These are phyloP conservation scores for Daldinia sp. DNA, from an alignment of 2,329 filamentous ascomycete genomes.

Conservation along the genomic window DNA sequence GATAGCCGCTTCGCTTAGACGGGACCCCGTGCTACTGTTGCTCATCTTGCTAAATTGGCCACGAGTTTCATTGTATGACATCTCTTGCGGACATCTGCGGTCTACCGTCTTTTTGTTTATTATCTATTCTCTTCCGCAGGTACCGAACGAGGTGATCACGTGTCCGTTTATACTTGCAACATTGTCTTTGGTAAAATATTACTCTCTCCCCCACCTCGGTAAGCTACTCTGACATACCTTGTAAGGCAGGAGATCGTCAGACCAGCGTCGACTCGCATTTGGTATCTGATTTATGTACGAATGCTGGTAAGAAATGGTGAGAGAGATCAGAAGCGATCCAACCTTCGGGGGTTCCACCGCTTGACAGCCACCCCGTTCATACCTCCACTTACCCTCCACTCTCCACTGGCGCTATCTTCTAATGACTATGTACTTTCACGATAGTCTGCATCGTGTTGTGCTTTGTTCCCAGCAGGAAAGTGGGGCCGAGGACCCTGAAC, in stretches of 20 bases:
- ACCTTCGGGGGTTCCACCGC: constrained; percentile 23
- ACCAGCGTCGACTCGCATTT: constrained; percentile 9
- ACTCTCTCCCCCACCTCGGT: constrained; percentile 4
- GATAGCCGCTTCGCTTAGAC: constrained; percentile 10
- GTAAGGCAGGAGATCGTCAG: constrained; percentile 15
- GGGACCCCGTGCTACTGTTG: neutral
- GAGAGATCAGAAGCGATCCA: constrained; percentile 23
- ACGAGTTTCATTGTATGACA: neutral
- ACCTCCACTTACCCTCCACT: neutral
- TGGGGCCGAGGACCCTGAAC: constrained; percentile 33
- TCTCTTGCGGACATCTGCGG: neutral
- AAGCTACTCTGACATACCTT: constrained; percentile 12
- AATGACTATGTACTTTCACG: constrained; percentile 22
- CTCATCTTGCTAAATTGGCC: neutral
- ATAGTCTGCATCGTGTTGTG: constrained; percentile 23
- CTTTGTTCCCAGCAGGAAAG: constrained; percentile 25
- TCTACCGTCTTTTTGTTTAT: too few species aligned
- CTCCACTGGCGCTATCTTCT: constrained; percentile 10
- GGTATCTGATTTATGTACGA: neutral
- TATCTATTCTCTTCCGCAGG: too few species aligned
- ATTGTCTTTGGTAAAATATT: neutral
- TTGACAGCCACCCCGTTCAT: neutral
- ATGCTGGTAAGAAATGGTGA: constrained; percentile 7
- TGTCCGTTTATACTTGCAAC: constrained; percentile 1
- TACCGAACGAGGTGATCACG: constrained; percentile 6